Base-by-base conservation (phyloP, 257 asterid genomes). In the Petunia secreta region DNA sequence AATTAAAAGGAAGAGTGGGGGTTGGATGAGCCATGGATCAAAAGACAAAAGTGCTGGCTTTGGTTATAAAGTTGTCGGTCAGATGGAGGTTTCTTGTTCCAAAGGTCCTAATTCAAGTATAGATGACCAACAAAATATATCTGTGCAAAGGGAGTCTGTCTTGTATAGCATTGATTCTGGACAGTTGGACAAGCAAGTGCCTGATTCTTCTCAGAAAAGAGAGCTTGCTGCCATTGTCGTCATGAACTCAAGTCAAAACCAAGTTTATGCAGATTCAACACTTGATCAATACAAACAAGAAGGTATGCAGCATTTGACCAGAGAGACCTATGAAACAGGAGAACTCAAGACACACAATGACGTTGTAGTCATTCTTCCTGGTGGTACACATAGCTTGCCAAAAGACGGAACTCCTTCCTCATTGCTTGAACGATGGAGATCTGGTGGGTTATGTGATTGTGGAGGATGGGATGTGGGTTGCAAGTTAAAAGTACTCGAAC, bases 381-480 rank as follows among this genome's bases (percentile, higher is more conserved):
- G 90, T 40, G 97, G 94, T 71, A 73, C 78, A 65, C 98, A 96
- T 84, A 91, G 95, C 67, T 63, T 81, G 64, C 98, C 98, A 71
- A 83, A 58, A 63, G 85, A 83, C 80, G 94, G 97, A 15, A 83
- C 87, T 9, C 98, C 98, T 63, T 90, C 98, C 0, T 89, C 98
- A 0, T 86, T 96, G 71, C 87, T 94, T 62, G 84, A 84, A 81
- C 85, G 99, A 75, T 93, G 98, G 98, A 88, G 83, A 87, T 89
- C 92, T 53, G 90, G 95, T 55, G 99, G 98, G 84, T 82, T 80
- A 7, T 96, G 99, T 83, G 99, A 96, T 83, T 96, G 99, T 85
- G 99, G 97, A 81, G 99, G 99, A 40, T 96, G 99, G 99, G 99
- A 96, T 78, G 85, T 90, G 2, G 99, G 99, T 80, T 96, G 99